phyloP scores from a whole-genome alignment of 2,329 filamentous ascomycete species.

The Xylaria sp. region DNA sequence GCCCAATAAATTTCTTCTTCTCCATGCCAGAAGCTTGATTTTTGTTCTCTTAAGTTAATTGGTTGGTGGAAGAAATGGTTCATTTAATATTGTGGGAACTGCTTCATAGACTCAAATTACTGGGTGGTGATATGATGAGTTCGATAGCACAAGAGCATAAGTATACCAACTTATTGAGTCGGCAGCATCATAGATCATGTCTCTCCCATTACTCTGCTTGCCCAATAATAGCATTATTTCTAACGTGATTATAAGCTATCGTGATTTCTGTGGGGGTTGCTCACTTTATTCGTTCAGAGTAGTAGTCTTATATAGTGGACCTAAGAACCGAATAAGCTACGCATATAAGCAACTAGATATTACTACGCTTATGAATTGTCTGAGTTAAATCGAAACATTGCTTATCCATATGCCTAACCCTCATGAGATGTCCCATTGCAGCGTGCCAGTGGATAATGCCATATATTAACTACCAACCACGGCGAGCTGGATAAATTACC shows the following conservation, averaged over 20 bases:
- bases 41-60: background rate
- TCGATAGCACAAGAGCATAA: no score
- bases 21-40: background rate
- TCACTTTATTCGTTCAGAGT: background rate
- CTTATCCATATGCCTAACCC: background rate
- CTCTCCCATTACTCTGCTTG: background rate
- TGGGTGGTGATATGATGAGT: background rate
- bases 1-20: background rate
- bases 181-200: background rate
- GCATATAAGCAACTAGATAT: background rate
- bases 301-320: background rate
- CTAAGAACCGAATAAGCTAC: background rate
- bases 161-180: background rate
- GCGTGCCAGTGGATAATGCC: slow-evolving; percentile 7
- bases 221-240: background rate
- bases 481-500: slow-evolving; percentile 30
- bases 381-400: background rate
- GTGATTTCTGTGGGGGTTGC: background rate
- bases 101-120: background rate
- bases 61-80: background rate
- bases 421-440: slow-evolving; percentile 5
- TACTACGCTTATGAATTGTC: background rate
- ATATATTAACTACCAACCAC: slow-evolving; percentile 4
- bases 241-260: background rate
- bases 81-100: background rate